Evolutionary conservation across 2,329 filamentous ascomycete genomes (phyloP).

Genomic region (Fusarium sp.): DNA sequence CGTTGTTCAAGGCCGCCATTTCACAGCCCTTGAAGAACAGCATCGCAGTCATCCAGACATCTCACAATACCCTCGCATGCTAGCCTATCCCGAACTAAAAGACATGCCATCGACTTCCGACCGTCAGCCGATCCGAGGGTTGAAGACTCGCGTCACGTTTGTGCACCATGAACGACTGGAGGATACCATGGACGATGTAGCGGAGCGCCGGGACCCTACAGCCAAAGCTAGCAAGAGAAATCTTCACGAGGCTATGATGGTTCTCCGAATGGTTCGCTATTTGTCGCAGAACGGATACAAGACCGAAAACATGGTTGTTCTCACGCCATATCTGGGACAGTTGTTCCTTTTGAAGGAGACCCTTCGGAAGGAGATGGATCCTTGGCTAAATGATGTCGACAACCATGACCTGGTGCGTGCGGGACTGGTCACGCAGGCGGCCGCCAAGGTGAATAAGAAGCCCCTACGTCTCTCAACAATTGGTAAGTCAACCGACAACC

Average conservation of each 20-base stretch:
- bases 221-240: slow-evolving; percentile 67
- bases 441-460: slow-evolving; percentile 60
- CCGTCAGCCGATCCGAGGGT: slow-evolving; percentile 61
- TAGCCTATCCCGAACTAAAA: slow-evolving; percentile 70
- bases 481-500: slow-evolving; percentile 55
- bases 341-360: slow-evolving; percentile 64
- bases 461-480: slow-evolving; percentile 74
- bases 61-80: slow-evolving; percentile 63
- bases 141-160: slow-evolving; percentile 71
- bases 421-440: slow-evolving; percentile 66
- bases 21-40: slow-evolving; percentile 67
- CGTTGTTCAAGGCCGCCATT: slow-evolving; percentile 62
- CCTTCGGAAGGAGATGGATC: slow-evolving; percentile 67
- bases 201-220: slow-evolving; percentile 61
- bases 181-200: slow-evolving; percentile 51
- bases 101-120: slow-evolving; percentile 62
- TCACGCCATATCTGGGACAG: slow-evolving; percentile 80
- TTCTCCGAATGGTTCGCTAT: slow-evolving; percentile 72
- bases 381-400: slow-evolving; percentile 75
- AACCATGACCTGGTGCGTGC: slow-evolving; percentile 66
- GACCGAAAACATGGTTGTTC: slow-evolving; percentile 70
- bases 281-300: slow-evolving; percentile 77
- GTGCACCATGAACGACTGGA: slow-evolving; percentile 71
- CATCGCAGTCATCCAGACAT: slow-evolving; percentile 77
- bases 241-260: slow-evolving; percentile 71